Conservation (phyloP, 2,329 filamentous ascomycete genomes). For the Botryosphaeria agaves region DNA sequence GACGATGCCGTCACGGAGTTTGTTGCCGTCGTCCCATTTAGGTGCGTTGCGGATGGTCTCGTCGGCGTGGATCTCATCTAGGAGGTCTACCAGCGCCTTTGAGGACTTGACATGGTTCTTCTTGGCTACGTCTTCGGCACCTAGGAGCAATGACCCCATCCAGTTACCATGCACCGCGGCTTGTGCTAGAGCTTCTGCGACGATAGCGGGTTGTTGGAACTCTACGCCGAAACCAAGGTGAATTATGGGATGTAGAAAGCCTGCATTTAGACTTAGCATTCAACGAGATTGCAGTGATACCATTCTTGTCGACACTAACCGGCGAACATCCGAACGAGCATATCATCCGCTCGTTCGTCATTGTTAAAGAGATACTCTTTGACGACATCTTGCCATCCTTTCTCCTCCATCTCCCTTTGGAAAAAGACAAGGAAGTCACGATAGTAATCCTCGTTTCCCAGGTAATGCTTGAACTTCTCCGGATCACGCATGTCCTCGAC, state of each 20-base stretch:
- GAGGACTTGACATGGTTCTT: conserved; percentile 7
- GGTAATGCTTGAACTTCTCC: conserved; percentile 35
- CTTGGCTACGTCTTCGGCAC: conserved; percentile 31
- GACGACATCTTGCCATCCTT: conserved; percentile 44
- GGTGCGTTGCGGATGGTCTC: conserved; percentile 38
- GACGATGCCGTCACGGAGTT: conserved; percentile 53
- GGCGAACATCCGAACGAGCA: conserved; percentile 51
- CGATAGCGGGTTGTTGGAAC: conserved; percentile 62
- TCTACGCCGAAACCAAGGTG: conserved; percentile 76
- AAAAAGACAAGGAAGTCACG: conserved; percentile 63
- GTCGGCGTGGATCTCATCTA: conserved; percentile 40
- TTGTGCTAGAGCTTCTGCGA: conserved; percentile 67
- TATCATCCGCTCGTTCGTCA: conserved; percentile 45
- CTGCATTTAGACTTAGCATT: conserved; percentile 15
- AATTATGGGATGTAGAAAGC: conserved; percentile 64
- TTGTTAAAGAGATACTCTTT: conserved; percentile 51
- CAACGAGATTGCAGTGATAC: background rate
- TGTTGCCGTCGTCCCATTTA: conserved; percentile 38
- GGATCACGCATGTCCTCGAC: conserved; percentile 40
- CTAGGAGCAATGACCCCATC: conserved; percentile 36
- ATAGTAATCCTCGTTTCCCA: conserved; percentile 51
- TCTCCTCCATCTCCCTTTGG: conserved; percentile 48
- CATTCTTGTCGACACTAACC: conserved; percentile 24
- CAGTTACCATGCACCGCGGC: conserved; percentile 48
- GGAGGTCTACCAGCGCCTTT: conserved; percentile 37